Evolutionary conservation across 305 asterid species (phyloP).

Genomic region (Fraxinus platypoda): DNA sequence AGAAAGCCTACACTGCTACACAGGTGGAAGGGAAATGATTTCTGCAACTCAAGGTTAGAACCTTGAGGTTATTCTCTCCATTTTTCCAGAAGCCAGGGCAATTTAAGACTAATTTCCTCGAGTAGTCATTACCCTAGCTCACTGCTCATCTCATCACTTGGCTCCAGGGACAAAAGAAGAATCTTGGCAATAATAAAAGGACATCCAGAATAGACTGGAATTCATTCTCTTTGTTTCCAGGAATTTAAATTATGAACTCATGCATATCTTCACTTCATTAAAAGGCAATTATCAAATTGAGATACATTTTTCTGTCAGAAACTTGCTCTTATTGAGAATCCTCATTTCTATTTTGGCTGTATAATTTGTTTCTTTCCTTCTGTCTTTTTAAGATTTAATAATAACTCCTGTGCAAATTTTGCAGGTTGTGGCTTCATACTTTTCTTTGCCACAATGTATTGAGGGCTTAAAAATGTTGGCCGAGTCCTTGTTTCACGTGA

Average conservation of each 20-base stretch:
- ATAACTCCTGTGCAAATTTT: constrained; percentile 20
- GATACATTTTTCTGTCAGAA: not conserved
- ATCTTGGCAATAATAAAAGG: not conserved
- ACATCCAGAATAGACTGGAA: not conserved
- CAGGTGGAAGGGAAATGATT: not conserved
- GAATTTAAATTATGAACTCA: not conserved
- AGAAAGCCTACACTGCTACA: not conserved
- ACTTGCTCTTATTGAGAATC: constrained; percentile 4
- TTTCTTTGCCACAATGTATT: constrained; percentile 72
- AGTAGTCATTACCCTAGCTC: not conserved
- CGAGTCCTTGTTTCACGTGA: constrained; percentile 85
- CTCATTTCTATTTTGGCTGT: not conserved
- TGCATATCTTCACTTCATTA: not conserved
- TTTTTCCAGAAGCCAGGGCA: constrained; percentile 7
- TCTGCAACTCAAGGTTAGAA: constrained; percentile 2
- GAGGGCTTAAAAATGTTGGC: constrained; percentile 85
- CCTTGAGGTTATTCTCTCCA: constrained; percentile 8
- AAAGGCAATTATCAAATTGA: not conserved
- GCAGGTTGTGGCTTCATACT: constrained; percentile 80
- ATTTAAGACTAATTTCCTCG: not conserved
- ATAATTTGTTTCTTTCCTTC: constrained; percentile 3
- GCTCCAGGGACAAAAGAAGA: constrained; percentile 6
- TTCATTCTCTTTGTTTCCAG: not conserved
- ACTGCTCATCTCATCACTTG: not conserved
- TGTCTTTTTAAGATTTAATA: constrained; percentile 23